These are phyloP conservation scores for Solanum aculeatissimum DNA, from an alignment of 305 asterid species.

Conservation along the genomic window DNA sequence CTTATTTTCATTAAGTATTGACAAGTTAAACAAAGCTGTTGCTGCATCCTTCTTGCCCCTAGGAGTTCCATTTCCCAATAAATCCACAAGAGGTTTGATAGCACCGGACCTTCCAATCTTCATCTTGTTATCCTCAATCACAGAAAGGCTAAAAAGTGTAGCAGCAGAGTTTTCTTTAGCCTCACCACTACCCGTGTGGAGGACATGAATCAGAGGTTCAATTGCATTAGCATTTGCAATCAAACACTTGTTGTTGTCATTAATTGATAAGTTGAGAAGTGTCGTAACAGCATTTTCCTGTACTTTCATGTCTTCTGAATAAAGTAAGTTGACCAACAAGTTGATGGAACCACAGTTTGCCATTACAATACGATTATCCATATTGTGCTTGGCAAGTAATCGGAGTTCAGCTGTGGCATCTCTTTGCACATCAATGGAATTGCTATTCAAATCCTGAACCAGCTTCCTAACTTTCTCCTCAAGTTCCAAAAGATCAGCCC, in stretches of 20 bases:
- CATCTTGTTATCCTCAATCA: conserved; percentile 21
- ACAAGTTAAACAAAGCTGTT: conserved; percentile 32
- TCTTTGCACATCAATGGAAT: conserved; percentile 21
- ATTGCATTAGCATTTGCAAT: conserved; percentile 20
- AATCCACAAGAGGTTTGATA: conserved; percentile 31
- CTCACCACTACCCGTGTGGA: conserved; percentile 29
- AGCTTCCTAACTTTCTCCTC: conserved; percentile 43
- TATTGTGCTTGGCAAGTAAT: conserved; percentile 24
- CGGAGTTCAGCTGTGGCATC: conserved; percentile 36
- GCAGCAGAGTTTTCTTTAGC: conserved; percentile 41
- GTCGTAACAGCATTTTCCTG: conserved; percentile 44
- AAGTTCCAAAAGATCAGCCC: conserved; percentile 44
- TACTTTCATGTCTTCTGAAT: conserved; percentile 20
- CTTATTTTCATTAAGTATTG: conserved; percentile 32
- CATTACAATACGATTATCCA: conserved; percentile 29
- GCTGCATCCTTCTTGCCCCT: conserved; percentile 39
- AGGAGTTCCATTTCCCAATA: conserved; percentile 23
- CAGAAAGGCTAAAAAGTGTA: conserved; percentile 31
- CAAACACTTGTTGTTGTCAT: conserved; percentile 18
- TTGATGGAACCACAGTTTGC: conserved; percentile 34
- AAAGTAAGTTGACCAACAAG: conserved; percentile 22
- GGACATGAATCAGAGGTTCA: conserved; percentile 24
- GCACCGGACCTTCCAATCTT: conserved; percentile 40
- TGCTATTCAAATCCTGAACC: conserved; percentile 20
- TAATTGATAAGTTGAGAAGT: conserved; percentile 34